These are phyloP conservation scores for Leptoxyphium fumago DNA, from an alignment of 2,329 filamentous ascomycete genomes.

Conservation along the genomic window DNA sequence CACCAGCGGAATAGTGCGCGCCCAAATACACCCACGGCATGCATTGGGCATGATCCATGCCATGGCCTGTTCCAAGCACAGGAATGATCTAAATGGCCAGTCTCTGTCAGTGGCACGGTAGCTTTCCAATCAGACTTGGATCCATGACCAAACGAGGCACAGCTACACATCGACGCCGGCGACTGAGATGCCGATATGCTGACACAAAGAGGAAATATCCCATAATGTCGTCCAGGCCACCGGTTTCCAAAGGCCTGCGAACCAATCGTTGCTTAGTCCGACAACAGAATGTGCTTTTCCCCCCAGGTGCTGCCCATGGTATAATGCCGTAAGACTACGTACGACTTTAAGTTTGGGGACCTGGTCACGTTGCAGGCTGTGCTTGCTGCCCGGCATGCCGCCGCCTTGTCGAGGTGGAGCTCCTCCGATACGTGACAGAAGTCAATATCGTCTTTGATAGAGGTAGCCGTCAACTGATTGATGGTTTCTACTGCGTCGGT, in stretches of 20 bases:
- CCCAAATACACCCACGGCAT: slow-evolving; percentile 64
- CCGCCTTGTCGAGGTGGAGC: slow-evolving; percentile 42
- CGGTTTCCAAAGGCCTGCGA: slow-evolving; percentile 67
- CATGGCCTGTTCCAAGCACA: slow-evolving; percentile 63
- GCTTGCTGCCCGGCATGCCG: slow-evolving; percentile 70
- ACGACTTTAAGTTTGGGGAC: slow-evolving; percentile 63
- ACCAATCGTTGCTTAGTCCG: slow-evolving; percentile 63
- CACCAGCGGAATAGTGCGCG: slow-evolving; percentile 47
- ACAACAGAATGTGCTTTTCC: slow-evolving; percentile 52
- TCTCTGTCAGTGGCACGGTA: slow-evolving; percentile 63
- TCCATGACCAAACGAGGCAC: slow-evolving; percentile 66
- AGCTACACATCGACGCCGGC: slow-evolving; percentile 84
- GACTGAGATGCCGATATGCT: slow-evolving; percentile 34
- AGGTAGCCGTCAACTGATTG: neutral
- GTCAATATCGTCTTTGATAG: too few species aligned
- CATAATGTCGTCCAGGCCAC: slow-evolving; percentile 67
- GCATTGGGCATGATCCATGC: slow-evolving; percentile 88
- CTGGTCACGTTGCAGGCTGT: slow-evolving; percentile 82
- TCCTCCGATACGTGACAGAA: neutral
- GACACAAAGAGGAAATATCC: slow-evolving; percentile 75
- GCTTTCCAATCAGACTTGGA: slow-evolving; percentile 94
- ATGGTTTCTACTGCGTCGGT: slow-evolving; percentile 42
- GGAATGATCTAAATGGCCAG: slow-evolving; percentile 88
- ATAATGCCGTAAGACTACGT: slow-evolving; percentile 57
- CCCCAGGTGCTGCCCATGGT: slow-evolving; percentile 75